Conservation (phyloP, 1,284 basidiomycete species). For the Fistulina hepatica region DNA sequence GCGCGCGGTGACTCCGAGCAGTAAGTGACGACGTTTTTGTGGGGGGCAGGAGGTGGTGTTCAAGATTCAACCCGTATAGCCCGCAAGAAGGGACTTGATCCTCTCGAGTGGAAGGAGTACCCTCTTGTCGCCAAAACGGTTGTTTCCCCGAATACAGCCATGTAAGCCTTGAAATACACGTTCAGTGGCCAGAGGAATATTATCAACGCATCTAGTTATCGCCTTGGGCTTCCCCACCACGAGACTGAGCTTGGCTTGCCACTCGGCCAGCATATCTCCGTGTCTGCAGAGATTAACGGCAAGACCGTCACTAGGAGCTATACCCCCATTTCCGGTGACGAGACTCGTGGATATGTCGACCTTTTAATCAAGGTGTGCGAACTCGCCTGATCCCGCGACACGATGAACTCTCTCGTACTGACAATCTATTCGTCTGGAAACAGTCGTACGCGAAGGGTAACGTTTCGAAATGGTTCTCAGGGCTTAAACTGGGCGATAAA, state of each 20-base stretch:
- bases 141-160: conserved; percentile 91
- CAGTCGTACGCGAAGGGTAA: conserved; percentile 96
- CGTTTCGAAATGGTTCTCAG: conserved; percentile 78
- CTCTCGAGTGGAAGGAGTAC: conserved; percentile 74
- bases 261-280: conserved; percentile 92
- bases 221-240: conserved; percentile 69
- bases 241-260: conserved; percentile 84
- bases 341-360: conserved; percentile 90
- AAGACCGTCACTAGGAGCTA: conserved; percentile 88
- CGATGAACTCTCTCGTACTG: conserved; percentile 10
- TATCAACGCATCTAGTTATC: conserved; percentile 52
- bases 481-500: conserved; percentile 76
- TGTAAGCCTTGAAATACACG: conserved; percentile 44
- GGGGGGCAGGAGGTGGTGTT: conserved; percentile 9
- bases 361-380: conserved; percentile 82
- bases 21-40: conserved; percentile 10
- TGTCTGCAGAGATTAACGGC: conserved; percentile 84
- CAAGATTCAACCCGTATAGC: conserved; percentile 26
- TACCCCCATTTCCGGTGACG: conserved; percentile 90
- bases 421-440: background rate
- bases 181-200: conserved; percentile 11
- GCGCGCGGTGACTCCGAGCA: conserved; percentile 25
- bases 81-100: conserved; percentile 59
- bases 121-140: conserved; percentile 72
- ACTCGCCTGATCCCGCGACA: conserved; percentile 4